Base-by-base conservation (phyloP, 768 basidiomycete species). In the Paxillus involutus region DNA sequence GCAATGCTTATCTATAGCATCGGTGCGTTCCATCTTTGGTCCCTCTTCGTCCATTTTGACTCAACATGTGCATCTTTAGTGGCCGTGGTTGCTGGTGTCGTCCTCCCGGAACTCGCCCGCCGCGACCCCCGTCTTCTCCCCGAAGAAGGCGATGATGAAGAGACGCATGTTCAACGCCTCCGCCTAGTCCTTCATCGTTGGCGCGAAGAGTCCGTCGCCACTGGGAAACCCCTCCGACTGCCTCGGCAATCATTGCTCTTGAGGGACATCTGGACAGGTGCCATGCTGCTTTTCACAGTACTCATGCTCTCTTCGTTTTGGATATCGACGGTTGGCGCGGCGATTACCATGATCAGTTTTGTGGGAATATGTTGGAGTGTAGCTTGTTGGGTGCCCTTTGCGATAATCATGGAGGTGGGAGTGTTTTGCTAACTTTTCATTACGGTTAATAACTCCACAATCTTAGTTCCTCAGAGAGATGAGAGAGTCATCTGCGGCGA, bases 341-440 rank as follows among this genome's bases (percentile, higher is more conserved):
- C 95, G 9, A 91, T 91, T 14, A 70, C 86, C 16, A 85, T 89
- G 63, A 90, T 97, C 52, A 85, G 85, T 48, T 66, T 95, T 48
- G 84, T 96, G 21, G 95, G 95, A 41, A 88, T 97, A 36, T 95
- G 89, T 69, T 98, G 95, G 95, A 91, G 94, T 10, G 91, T 97
- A 39, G 92, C 95, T n/a, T 92, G 91, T 74, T 97, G 95, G 95
- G 91, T 92, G 14, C 94, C 94, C 3, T 97, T 97, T 61, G 90
- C 94, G 17, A 94, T 97, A 63, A 92, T 98, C 72, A 98, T 98
- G 94, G 94, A 95, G 83, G 93, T 83, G 58, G 47, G 80, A 61
- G 26, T 89, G 79, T 85, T 85, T 33, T 57, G 8, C 3, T 33
- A 35, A n/a, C 44, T 10, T 40, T 47, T 36, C n/a, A 14, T 52